Conservation (phyloP, 768 basidiomycete species). For the Leccinum longicurvipes region DNA sequence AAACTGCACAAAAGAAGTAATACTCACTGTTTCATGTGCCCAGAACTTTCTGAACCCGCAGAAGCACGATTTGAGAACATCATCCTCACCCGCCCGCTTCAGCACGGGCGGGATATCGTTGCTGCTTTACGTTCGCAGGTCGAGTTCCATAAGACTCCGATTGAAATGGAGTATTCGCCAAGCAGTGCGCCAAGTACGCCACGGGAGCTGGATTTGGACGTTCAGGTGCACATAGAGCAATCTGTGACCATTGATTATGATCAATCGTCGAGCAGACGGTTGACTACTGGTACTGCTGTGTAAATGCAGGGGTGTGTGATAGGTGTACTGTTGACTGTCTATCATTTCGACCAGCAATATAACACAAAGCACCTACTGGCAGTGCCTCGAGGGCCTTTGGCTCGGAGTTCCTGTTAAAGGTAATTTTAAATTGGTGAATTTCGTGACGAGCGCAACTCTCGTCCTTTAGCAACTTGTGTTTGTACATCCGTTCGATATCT, state of each 20-base stretch:
- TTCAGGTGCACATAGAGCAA: constrained; percentile 31
- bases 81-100: constrained; percentile 20
- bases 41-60: constrained; percentile 27
- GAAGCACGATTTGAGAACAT: constrained; percentile 29
- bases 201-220: constrained; percentile 28
- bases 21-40: background rate
- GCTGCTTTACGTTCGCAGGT: constrained; percentile 22
- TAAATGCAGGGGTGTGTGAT: constrained; percentile 6
- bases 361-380: background rate
- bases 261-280: constrained; percentile 16
- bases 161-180: constrained; percentile 25
- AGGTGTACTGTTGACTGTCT: constrained; percentile 1
- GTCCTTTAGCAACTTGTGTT: background rate
- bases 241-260: constrained; percentile 28
- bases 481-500: background rate
- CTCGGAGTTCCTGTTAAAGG: background rate
- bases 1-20: background rate
- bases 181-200: background rate
- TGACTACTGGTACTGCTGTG: constrained; percentile 1
- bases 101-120: constrained; percentile 15
- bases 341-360: constrained; percentile 7
- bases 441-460: background rate
- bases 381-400: background rate
- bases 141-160: constrained; percentile 23
- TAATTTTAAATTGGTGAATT: constrained; percentile 11